Base-by-base conservation (phyloP, 2,329 filamentous ascomycete genomes). In the Penicillium sp. region DNA sequence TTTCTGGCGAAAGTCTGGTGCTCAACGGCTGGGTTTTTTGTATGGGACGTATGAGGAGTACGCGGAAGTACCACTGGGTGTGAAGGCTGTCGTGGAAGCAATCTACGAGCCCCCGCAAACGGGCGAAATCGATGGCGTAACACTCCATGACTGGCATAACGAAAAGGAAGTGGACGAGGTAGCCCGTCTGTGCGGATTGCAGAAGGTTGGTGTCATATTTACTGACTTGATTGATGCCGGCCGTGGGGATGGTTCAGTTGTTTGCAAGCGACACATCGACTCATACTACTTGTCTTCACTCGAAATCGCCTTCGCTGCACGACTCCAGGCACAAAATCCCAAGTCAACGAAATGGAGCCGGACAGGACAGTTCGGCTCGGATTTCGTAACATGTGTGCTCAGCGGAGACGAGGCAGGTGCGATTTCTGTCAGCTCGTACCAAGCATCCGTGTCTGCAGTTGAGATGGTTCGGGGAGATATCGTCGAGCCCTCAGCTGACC, bases 391-490 rank as follows among this genome's bases (percentile, higher is more conserved):
- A 0, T 98, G 93, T 68, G 83, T 98, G 38, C 79, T 98, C 53
- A 91, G 88, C n/a, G 91, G 91, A 41, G 91, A 97, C 61, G 87
- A 93, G 56, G 77, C 87, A 43, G 88, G 90, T 48, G 83, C 89
- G 55, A 97, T 98, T 58, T 79, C 84, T 17, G 87, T 98, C 54
- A 87, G 88, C 4, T 83, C 90, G 0, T 98, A 97, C 63, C 93
- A 98, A 69, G 90, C 88, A 55, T 95, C 91, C 1, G 95, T 96
- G 59, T 86, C 93, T 15, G 89, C 90, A 0, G 89, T 96, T 4
- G 93, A 98, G 69, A 98, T 98, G 93, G 88, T 95, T 24, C 80
- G 87, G 55, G 90, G 93, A 34, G 88, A 97, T 61, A 90, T 98
- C 56, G 81, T 98, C 53, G 93, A 98, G 67, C 88, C 93, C 7